Evolutionary conservation across 257 asterid species (phyloP).

Genomic region (Coffea canephora): DNA sequence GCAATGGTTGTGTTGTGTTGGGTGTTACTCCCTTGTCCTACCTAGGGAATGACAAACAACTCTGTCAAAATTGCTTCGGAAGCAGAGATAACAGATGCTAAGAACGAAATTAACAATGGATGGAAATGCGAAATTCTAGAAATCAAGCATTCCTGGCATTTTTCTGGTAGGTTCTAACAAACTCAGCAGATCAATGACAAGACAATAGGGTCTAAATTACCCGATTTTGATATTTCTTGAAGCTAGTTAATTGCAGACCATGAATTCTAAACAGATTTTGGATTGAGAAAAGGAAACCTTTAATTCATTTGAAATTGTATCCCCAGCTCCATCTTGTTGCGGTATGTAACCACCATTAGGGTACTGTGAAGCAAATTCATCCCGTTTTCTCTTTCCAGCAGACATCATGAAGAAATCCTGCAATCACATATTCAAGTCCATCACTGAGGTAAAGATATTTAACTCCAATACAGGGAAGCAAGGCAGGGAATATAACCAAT

Average conservation of each 20-base stretch:
- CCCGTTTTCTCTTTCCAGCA: constrained; percentile 88
- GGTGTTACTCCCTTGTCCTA: constrained; percentile 33
- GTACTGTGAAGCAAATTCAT: constrained; percentile 61
- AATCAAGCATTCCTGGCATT: background rate
- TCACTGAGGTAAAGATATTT: background rate
- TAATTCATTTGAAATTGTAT: constrained; percentile 38
- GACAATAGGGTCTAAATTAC: background rate
- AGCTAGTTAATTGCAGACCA: background rate
- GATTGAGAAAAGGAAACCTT: constrained; percentile 41
- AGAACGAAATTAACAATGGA: background rate
- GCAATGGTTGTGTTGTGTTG: constrained; percentile 15
- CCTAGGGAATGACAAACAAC: constrained; percentile 34
- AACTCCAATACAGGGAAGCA: background rate
- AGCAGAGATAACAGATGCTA: background rate
- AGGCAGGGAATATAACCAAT: background rate
- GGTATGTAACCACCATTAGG: constrained; percentile 81
- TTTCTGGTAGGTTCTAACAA: background rate
- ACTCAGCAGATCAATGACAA: background rate
- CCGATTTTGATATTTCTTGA: background rate
- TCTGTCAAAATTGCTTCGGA: constrained; percentile 12
- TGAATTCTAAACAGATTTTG: background rate
- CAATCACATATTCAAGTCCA: constrained; percentile 15
- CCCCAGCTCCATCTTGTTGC: constrained; percentile 96
- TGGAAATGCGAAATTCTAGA: background rate
- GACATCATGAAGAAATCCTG: constrained; percentile 76